Evolutionary conservation across 768 basidiomycete genomes (phyloP).

Genomic region (Leccinum barrowsii): DNA sequence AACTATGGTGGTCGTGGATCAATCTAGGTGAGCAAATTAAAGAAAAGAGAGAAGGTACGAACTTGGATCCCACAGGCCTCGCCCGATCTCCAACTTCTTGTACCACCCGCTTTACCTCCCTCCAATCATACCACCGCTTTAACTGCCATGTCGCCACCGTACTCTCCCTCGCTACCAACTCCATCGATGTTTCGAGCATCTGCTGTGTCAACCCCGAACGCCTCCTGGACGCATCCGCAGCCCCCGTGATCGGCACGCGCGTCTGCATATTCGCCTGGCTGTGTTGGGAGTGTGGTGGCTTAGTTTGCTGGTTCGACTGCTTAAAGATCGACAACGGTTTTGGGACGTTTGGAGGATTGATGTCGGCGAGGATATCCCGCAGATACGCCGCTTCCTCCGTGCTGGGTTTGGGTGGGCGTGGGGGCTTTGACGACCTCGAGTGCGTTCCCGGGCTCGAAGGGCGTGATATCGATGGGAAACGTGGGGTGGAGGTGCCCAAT

Average conservation of each 20-base stretch:
- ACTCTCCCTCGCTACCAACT: conserved; percentile 36
- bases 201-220: conserved; percentile 34
- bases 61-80: conserved; percentile 13
- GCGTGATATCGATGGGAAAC: conserved; percentile 21
- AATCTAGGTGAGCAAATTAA: not conserved
- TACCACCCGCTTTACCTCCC: conserved; percentile 42
- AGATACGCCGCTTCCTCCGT: conserved; percentile 63
- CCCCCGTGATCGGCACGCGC: conserved; percentile 6
- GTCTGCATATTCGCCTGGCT: not conserved
- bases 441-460: conserved; percentile 31
- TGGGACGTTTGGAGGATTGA: conserved; percentile 39
- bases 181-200: conserved; percentile 34
- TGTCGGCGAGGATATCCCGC: conserved; percentile 64
- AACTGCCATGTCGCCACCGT: conserved; percentile 67
- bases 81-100: conserved; percentile 5
- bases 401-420: conserved; percentile 52
- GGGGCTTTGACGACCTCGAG: conserved; percentile 37
- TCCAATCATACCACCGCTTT: conserved; percentile 47
- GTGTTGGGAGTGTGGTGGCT: no score
- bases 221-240: conserved; percentile 26
- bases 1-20: conserved; percentile 19
- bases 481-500: conserved; percentile 15
- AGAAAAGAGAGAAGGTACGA: not conserved
- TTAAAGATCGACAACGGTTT: conserved; percentile 52
- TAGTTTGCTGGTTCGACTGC: conserved; percentile 41